Conservation (phyloP, 257 asterid species). For the Solanum tacnaense region DNA sequence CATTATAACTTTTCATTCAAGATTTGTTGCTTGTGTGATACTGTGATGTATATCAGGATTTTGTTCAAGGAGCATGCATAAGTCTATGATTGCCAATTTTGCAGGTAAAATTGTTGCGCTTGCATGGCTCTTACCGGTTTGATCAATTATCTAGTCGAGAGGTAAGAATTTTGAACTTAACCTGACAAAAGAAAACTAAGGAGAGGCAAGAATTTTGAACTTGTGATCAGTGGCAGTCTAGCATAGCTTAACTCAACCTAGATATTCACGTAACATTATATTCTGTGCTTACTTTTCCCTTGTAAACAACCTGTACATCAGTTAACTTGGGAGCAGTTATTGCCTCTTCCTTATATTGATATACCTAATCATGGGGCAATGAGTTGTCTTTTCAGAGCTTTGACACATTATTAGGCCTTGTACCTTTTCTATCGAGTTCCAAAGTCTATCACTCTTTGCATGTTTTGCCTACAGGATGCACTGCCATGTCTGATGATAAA, state of each 20-base stretch:
- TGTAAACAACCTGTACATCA: not conserved
- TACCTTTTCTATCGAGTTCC: not conserved
- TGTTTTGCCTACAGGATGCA: not conserved
- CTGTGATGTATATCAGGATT: not conserved
- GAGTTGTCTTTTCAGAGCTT: not conserved
- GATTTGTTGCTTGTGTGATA: not conserved
- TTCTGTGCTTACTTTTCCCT: not conserved
- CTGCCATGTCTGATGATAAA: not conserved
- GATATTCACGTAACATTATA: not conserved
- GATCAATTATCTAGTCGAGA: slow-evolving; percentile 89
- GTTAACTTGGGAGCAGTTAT: not conserved
- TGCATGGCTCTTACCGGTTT: slow-evolving; percentile 81
- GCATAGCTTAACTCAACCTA: not conserved
- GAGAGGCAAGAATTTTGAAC: not conserved
- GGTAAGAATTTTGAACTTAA: slow-evolving; percentile 21
- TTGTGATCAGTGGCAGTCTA: not conserved
- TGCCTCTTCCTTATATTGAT: not conserved
- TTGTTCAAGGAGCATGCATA: not conserved
- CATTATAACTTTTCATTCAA: not conserved
- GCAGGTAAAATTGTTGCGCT: slow-evolving; percentile 77
- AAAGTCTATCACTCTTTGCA: not conserved
- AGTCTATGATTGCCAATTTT: not conserved
- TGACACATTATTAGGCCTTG: not conserved
- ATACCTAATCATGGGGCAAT: not conserved
- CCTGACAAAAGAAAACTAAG: not conserved